Evolutionary conservation across 228 moss, liverwort and hornwort species (phyloP), one percentile per base, ranked within the genome.

Genomic region (Sphagnum fallax): DNA sequence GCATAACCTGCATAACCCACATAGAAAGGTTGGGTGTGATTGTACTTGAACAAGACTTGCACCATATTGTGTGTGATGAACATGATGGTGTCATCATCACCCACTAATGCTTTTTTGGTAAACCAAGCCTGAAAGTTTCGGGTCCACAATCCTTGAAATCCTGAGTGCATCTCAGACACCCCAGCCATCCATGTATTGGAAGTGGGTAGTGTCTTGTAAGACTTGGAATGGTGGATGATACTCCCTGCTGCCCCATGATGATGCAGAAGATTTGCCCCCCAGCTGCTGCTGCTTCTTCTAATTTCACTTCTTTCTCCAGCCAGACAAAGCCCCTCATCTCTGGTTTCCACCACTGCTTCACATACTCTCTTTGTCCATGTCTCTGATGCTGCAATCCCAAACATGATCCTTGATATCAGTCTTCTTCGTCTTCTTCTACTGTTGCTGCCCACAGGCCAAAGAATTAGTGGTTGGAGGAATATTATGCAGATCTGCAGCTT

Each of bases 291-390:
- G 32, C 79, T 4, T 84, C 66, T 67, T 69, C 64, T 6, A 74
- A 68, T 10, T 84, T 74, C 49, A 82, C 73, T 55, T 58, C 16
- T 64, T 81, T 68, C 66, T 89, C 91, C 67, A 85, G 72, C 71
- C 84, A 91, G 47, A 85, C 87, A 50, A 72, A 84, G 9, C 87
- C 91, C 49, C 83, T 74, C 78, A 81, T 91, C 4, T 71, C 68
- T 5, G 84, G 87, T 70, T 70, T 87, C 91, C 91, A 91, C 91
- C 91, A 91, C 1, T 89, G 75, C 83, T 85, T 91, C 52, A 91
- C 9, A 10, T 79, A 87, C 58, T 91, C 84, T 14, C 82, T 81
- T 69, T 89, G 55, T 0, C 91, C 91, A 91, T 59, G 80, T 78
- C 51, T 75, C 83, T 6, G 77, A 74, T 10, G 78, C 87, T 4